Base-by-base conservation (phyloP, 495 filamentous ascomycete genomes). In the Cairneyella variabilis region DNA sequence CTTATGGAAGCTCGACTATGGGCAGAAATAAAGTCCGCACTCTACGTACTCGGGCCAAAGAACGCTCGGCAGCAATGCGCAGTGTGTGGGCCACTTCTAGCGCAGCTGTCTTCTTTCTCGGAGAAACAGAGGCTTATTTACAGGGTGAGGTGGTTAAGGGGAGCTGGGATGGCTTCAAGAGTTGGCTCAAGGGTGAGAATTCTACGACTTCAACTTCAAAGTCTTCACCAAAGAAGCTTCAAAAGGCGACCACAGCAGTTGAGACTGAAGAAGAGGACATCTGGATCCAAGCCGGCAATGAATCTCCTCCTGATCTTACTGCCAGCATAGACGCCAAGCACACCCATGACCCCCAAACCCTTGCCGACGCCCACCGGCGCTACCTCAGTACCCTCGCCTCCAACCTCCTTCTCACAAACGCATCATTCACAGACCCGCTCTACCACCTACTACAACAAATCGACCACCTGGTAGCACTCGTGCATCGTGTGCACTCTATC, bases 91-190 rank as follows among this genome's bases (percentile, higher is more conserved):
- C 91, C 2, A 91, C 87, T 2, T 78, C 83, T 55, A 86, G 86
- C 58, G 86, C 89, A 3, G 86, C 89, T 0, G 75, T 92, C 1
- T 96, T 95, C 69, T 86, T 97, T 55, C 74, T 98, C 3, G 86
- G 86, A 1, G 91, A 96, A 56, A 81, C 86, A 11, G 86, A 90
- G 51, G 82, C 79, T 11, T 97, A 93, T 57, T 84, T 97, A 55
- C 91, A 96, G 63, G 89, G 88, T 2, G 90, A 97, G 65, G 85
- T 97, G 1, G 82, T 96, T 16, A 79, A 85, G 48, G 83, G 83
- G 8, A 85, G 88, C 0, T 95, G 87, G 76, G 73, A 67, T 73
- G 88, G 86, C 65, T 87, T 76, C 39, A 70, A 76, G 23, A 48
- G 48, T 8, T 76, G 77, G 77, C 58, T 79, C 7, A 58, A 45